Percentiles rank a stretch among this genome's conserved stretches.
Evolutionary conservation across 495 filamentous ascomycete species (phyloP).

Genomic region (Friedmanniomyces endolithicus): DNA sequence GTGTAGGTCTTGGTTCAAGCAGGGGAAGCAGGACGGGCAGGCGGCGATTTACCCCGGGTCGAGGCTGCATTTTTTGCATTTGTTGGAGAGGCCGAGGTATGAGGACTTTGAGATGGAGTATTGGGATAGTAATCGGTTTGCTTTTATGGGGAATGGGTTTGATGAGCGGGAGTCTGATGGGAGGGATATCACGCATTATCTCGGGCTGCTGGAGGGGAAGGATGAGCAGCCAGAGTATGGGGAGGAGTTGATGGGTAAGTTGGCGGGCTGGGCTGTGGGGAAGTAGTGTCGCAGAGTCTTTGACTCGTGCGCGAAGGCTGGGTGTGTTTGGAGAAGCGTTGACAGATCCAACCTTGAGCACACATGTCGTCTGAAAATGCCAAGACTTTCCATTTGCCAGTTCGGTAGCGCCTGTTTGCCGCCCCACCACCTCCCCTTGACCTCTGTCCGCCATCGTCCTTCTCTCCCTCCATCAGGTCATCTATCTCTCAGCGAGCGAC

Average conservation of each 20-base stretch:
- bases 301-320: too few species aligned
- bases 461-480: too few species aligned
- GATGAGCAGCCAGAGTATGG: constrained; percentile 29
- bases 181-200: constrained; percentile 31
- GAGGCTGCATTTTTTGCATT: constrained; percentile 33
- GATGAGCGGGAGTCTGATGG: constrained; percentile 29
- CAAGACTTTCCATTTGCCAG: neutral
- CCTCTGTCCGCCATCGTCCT: too few species aligned
- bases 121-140: constrained; percentile 30
- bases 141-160: constrained; percentile 37
- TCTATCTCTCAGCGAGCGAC: too few species aligned
- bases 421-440: too few species aligned
- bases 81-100: constrained; percentile 29
- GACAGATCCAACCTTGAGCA: too few species aligned
- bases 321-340: too few species aligned
- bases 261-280: constrained; percentile 25
- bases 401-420: too few species aligned
- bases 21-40: constrained; percentile 29
- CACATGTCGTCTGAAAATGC: too few species aligned
- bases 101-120: constrained; percentile 36
- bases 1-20: constrained; percentile 34
- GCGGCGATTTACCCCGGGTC: constrained; percentile 33
- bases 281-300: constrained; percentile 9
- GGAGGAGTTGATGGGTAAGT: constrained; percentile 22
- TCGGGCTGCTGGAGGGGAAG: constrained; percentile 26